Evolutionary conservation across 208 protist genomes (phyloP), one percentile per base, ranked within the genome.

Genomic region (Acanthamoeba quina): DNA sequence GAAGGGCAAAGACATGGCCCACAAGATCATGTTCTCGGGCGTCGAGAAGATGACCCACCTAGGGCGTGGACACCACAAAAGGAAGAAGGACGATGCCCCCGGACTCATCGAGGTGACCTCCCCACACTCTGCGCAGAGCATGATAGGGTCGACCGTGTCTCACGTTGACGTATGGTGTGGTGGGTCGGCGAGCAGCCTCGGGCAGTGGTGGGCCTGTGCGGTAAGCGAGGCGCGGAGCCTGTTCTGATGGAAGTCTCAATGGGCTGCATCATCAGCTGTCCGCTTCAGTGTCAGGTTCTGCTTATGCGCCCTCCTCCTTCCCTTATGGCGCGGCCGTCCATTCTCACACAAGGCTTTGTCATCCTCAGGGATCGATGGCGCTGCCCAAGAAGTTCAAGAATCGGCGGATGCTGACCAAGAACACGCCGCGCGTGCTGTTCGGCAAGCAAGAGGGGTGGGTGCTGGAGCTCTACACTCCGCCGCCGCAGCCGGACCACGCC

Each of bases 201-300:
- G n/a, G 80, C 21, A 31, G 54, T n/a, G n/a, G n/a, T n/a, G n/a
- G n/a, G n/a, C n/a, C n/a, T n/a, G n/a, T n/a, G n/a, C n/a, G n/a
- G n/a, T 13, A 89, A 89, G 80, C 80, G 80, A 7, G 80, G 54
- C 5, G 80, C 80, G 2, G 80, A 89, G 49, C 80, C 80, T 26
- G 58, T 17, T 10, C 58, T 89, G 13, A 89, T 89, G 17, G 80
- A 89, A 62, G 80, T 89, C 5, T 68, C 54, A 6, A 89, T 89
- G 80, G 80, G 80, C n/a, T 89, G 80, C 49, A 89, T 89, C n/a
- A 89, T 89, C 49, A 68, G 54, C 80, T 89, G 80, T 64, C 49
- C 49, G 17, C 58, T 89, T 6, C 49, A 89, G 49, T 37, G 72
- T 10, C 80, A 89, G 80, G 80, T 89, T n/a, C n/a, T n/a, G n/a